Conservation (phyloP, 1,284 basidiomycete species). For the Schizophyllum amplum region DNA sequence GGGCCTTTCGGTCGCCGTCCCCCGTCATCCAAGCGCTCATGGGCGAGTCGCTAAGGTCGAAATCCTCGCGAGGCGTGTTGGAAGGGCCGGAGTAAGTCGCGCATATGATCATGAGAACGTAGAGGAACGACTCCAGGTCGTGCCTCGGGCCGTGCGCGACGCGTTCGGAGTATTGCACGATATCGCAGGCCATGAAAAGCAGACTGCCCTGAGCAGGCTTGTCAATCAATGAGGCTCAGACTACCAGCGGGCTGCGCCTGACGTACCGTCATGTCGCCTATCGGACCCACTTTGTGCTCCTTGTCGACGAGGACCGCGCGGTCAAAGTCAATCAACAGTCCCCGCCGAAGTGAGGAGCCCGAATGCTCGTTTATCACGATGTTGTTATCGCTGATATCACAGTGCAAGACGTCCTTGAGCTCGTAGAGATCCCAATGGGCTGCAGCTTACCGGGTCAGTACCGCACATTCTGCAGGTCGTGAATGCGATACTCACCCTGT, state of each 20-base stretch:
- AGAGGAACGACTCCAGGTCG: conserved; percentile 8
- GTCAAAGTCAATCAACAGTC: conserved; percentile 6
- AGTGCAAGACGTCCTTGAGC: conserved; percentile 1
- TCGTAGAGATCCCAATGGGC: neutral
- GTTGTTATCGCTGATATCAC: conserved; percentile 5
- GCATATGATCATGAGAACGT: conserved; percentile 5
- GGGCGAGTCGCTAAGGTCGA: neutral
- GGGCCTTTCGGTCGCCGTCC: neutral
- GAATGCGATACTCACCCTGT: neutral
- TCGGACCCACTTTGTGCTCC: neutral
- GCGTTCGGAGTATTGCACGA: neutral
- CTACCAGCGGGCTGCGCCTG: neutral
- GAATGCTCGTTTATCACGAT: neutral
- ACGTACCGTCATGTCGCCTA: conserved; percentile 3
- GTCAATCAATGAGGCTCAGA: neutral
- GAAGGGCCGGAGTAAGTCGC: conserved; percentile 2
- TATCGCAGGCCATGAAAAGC: conserved; percentile 7
- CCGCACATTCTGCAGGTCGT: neutral
- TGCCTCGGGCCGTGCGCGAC: conserved; percentile 1
- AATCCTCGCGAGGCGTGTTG: conserved; percentile 1
- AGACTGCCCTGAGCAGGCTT: conserved; percentile 3
- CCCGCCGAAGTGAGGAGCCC: neutral
- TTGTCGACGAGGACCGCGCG: neutral
- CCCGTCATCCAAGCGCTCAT: neutral
- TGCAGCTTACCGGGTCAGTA: neutral